Conservation (phyloP, 306 rosid species). For the Ochetophila trinervis region DNA sequence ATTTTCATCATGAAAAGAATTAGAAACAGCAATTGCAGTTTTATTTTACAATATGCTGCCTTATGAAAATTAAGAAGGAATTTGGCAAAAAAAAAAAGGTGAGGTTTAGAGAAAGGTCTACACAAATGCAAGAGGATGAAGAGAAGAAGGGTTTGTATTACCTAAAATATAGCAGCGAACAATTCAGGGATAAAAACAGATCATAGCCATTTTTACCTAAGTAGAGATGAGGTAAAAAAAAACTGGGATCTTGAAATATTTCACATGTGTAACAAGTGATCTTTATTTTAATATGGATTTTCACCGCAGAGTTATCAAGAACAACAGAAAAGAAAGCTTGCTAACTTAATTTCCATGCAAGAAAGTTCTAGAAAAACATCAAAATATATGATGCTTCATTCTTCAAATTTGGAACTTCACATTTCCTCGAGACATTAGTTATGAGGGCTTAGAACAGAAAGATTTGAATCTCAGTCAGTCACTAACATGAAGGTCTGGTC, state of each 20-base stretch:
- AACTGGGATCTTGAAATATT: neutral
- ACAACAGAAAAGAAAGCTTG: neutral
- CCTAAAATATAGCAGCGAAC: too few relatives aligned
- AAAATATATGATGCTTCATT: neutral
- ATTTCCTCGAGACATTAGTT: neutral
- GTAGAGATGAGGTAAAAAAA: neutral
- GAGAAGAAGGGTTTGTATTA: neutral
- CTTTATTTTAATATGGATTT: neutral
- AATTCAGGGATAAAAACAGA: neutral
- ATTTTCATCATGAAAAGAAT: slow-evolving; percentile 6
- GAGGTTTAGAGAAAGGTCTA: neutral
- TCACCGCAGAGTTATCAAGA: neutral
- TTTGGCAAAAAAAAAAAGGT: neutral
- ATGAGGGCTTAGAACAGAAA: neutral
- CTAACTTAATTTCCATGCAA: neutral
- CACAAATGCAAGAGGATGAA: slow-evolving; percentile 4
- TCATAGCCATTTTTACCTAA: neutral
- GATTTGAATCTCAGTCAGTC: neutral
- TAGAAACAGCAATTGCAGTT: slow-evolving; percentile 15
- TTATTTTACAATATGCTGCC: slow-evolving; percentile 4
- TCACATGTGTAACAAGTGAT: slow-evolving; percentile 5
- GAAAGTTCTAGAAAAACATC: neutral
- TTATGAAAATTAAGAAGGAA: too few relatives aligned
- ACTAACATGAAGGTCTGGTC: neutral
- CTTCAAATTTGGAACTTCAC: neutral